Base-by-base conservation (phyloP, 352 stramenopile species). In the Globisporangium rhizosaccharum region DNA sequence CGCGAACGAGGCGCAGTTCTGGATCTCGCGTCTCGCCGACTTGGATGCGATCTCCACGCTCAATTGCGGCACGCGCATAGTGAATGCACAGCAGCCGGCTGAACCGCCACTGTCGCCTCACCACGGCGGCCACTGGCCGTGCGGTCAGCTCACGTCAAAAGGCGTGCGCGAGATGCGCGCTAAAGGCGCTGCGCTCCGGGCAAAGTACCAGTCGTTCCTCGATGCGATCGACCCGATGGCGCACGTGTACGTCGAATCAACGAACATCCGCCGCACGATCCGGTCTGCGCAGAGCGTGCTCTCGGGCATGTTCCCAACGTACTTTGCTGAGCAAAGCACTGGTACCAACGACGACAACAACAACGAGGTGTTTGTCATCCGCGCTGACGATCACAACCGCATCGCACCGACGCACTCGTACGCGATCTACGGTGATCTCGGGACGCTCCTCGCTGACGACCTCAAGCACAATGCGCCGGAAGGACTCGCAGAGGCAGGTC, bases 221-320 rank as follows among this genome's bases (percentile, higher is more conserved):
- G 23, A 56, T 10, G 54, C 60, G 12, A 44, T 71, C 1, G 52
- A 87, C 28, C 72, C 77, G 14, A 44, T 56, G 7, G 51, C 36
- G 14, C 64, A 90, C 41, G 63, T 92, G 36, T 78, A 90, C 51
- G 78, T 90, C 15, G 68, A 87, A 57, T 91, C 79, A 55, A 93
- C 84, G 51, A 91, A 93, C 62, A 84, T 93, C 52, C 65, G 77
- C 1, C 71, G 81, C 18, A 93, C 84, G 28, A 85, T 91, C 42
- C 72, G 75, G 2, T 90, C 84, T 18, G 74, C 79, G 41, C 81
- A 93, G 66, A 81, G 79, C 65, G 60, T 91, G 26, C 67, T 91
- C 20, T 70, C 63, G 4, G 84, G 84, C 14, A 67, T 93, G 53
- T 92, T 90, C 33, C 81, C 78, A 0, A 65, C 82, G 28, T 63